Evolutionary conservation across 2,329 filamentous ascomycete genomes (phyloP).

Genomic region (Pseudocercospora musae): DNA sequence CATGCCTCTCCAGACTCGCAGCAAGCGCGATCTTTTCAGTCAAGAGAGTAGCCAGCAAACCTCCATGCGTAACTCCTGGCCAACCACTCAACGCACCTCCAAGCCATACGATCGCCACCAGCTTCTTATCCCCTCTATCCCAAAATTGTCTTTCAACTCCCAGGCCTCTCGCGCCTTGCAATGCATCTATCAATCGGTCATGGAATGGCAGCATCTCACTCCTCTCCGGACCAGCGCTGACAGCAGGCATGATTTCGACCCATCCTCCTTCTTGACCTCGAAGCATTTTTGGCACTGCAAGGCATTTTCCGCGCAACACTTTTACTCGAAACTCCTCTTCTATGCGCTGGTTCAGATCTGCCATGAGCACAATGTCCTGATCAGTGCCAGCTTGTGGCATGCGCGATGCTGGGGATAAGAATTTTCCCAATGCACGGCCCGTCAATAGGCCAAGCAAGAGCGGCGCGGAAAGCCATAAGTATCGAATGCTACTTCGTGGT

Average conservation of each 20-base stretch:
- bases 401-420: constrained; percentile 42
- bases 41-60: constrained; percentile 63
- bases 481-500: background rate
- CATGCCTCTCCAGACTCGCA: constrained; percentile 50
- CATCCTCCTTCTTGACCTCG: constrained; percentile 33
- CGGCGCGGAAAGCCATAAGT: background rate
- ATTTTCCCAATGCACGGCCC: background rate
- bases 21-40: constrained; percentile 68
- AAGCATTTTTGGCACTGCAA: constrained; percentile 34
- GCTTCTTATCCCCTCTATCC: constrained; percentile 56
- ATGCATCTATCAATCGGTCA: constrained; percentile 28
- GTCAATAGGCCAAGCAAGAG: background rate
- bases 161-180: constrained; percentile 42
- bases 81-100: constrained; percentile 65
- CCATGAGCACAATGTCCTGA: constrained; percentile 43
- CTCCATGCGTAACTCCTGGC: constrained; percentile 70
- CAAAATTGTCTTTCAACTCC: constrained; percentile 61
- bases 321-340: constrained; percentile 50
- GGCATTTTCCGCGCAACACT: constrained; percentile 44
- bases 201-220: constrained; percentile 11
- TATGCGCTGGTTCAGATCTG: constrained; percentile 44
- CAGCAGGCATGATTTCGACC: constrained; percentile 31
- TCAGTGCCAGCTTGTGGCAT: constrained; percentile 41
- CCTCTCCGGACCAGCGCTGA: constrained; percentile 10
- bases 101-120: constrained; percentile 64